These are phyloP conservation scores for Aurantiochytrium sp. DNA, from an alignment of 108 stramenopile species.

Conservation along the genomic window DNA sequence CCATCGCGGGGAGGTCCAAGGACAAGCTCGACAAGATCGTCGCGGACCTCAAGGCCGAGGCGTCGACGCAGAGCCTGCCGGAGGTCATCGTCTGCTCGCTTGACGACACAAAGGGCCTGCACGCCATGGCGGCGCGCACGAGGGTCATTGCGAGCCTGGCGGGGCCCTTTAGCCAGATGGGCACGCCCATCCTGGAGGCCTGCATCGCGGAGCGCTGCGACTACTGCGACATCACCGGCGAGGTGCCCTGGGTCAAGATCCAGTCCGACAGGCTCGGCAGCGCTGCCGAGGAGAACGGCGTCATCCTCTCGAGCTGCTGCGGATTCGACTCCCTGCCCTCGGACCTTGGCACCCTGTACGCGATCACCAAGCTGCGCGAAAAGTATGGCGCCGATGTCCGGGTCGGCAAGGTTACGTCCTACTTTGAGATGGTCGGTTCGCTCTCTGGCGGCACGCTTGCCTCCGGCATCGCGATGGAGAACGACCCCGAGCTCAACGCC, in stretches of 20 bases:
- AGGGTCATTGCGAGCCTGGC: background rate
- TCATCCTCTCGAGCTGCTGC: constrained; percentile 66
- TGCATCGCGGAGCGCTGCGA: constrained; percentile 41
- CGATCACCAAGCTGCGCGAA: constrained; percentile 5
- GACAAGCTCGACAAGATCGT: background rate
- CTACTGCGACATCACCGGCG: constrained; percentile 90
- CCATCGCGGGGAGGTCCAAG: background rate
- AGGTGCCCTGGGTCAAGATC: constrained; percentile 71
- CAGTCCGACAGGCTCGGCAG: constrained; percentile 65
- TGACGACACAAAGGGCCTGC: background rate
- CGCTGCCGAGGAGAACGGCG: constrained; percentile 58
- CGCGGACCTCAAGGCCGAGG: background rate
- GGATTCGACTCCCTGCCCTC: constrained; percentile 84
- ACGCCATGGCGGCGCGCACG: background rate
- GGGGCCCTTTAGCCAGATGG: background rate
- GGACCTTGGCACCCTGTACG: constrained; percentile 56
- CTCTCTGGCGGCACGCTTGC: constrained; percentile 5
- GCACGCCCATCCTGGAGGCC: constrained; percentile 5
- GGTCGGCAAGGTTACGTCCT: background rate
- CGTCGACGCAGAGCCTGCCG: background rate
- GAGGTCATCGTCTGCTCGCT: background rate
- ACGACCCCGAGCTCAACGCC: background rate
- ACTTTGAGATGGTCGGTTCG: background rate
- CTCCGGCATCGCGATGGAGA: constrained; percentile 14
- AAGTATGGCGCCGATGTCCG: background rate